These are phyloP conservation scores for Entamoeba moshkovskii DNA, from an alignment of 208 protist species.

Conservation along the genomic window DNA sequence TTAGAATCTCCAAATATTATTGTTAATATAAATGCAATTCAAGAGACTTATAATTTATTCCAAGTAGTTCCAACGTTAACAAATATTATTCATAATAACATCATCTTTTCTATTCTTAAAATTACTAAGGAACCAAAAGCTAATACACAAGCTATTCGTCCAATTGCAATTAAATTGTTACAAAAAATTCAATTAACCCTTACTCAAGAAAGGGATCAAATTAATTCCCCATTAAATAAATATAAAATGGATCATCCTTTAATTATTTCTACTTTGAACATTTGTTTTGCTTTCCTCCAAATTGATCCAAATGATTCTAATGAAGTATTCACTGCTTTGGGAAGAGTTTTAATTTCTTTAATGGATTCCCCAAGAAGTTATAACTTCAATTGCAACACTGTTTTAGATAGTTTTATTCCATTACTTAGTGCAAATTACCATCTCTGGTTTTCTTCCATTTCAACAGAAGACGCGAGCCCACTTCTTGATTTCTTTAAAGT, in stretches of 20 bases:
- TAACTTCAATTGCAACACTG: background rate
- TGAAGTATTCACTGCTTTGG: background rate
- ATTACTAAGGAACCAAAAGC: background rate
- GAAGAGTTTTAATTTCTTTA: background rate
- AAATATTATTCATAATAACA: background rate
- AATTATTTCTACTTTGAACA: background rate
- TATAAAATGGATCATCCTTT: background rate
- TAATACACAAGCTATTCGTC: background rate
- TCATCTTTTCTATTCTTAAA: background rate
- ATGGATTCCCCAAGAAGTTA: too few relatives aligned
- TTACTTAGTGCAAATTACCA: background rate
- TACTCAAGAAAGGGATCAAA: background rate
- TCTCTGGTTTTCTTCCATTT: background rate
- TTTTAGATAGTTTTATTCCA: background rate
- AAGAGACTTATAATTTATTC: background rate
- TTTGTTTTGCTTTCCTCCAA: background rate
- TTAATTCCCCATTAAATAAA: background rate
- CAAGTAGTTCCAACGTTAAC: background rate
- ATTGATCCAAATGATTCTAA: background rate
- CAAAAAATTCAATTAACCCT: background rate
- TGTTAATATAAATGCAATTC: background rate
- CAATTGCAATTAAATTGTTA: background rate
- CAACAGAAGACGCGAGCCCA: background rate
- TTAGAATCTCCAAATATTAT: background rate
- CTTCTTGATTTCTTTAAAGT: background rate